These are phyloP conservation scores for Citrullus colocynthis DNA, from an alignment of 306 rosid genomes.

Conservation along the genomic window DNA sequence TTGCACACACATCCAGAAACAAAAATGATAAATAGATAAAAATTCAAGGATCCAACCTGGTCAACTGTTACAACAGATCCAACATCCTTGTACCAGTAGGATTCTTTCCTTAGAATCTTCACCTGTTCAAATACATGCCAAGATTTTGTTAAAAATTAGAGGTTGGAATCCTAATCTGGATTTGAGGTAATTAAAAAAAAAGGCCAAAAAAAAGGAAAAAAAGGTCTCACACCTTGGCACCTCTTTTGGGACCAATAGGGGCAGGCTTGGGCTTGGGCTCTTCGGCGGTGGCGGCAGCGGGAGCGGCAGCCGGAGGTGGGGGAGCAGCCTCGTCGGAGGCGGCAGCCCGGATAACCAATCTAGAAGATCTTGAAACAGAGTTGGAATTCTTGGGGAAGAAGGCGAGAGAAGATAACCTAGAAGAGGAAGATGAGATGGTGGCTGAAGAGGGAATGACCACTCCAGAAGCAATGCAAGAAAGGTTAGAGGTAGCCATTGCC, in stretches of 20 bases:
- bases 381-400: not conserved
- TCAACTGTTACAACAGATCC: conserved; percentile 18
- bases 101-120: conserved; percentile 15
- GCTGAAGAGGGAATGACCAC: conserved; percentile 1
- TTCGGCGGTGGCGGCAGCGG: not conserved
- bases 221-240: conserved; percentile 9
- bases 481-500: conserved; percentile 12
- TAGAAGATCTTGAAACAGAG: not conserved
- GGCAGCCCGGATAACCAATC: conserved; percentile 7
- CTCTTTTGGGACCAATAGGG: conserved; percentile 21
- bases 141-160: not conserved
- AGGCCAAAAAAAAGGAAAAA: not conserved
- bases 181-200: not conserved
- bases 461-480: conserved; percentile 9
- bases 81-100: conserved; percentile 17
- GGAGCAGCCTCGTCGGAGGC: not conserved
- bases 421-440: not conserved
- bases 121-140: not conserved
- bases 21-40: not conserved
- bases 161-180: not conserved
- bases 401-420: not conserved
- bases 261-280: conserved; percentile 13
- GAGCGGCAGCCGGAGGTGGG: not conserved
- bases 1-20: not conserved
- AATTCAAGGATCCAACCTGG: not conserved